Evolutionary conservation across 192 early-diverging fungal genomes (phyloP).

Genomic region (Coemansia sp.): DNA sequence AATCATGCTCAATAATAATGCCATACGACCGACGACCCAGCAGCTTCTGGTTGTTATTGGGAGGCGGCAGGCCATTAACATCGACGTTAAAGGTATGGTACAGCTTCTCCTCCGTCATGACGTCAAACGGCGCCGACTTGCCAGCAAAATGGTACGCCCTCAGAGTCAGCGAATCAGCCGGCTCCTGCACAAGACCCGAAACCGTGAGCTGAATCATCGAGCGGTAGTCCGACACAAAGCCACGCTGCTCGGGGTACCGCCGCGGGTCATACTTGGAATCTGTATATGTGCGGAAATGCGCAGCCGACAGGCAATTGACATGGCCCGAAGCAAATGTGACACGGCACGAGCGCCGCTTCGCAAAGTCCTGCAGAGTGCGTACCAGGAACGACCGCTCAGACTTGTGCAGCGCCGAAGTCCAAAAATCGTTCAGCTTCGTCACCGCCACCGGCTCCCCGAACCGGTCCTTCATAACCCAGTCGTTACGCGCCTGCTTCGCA

Average conservation of each 20-base stretch:
- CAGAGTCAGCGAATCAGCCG: constrained; percentile 65
- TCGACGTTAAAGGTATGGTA: constrained; percentile 68
- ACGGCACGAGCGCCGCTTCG: constrained; percentile 61
- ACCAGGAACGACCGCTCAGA: constrained; percentile 70
- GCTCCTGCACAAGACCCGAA: constrained; percentile 75
- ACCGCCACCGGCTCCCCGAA: constrained; percentile 78
- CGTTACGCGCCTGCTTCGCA: constrained; percentile 43
- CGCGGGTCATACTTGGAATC: constrained; percentile 44
- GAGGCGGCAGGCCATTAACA: constrained; percentile 57
- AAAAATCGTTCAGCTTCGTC: constrained; percentile 78
- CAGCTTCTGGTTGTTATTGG: constrained; percentile 57
- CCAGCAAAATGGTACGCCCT: constrained; percentile 61
- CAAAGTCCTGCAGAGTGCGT: constrained; percentile 65
- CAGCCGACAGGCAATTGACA: constrained; percentile 69
- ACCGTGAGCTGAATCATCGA: constrained; percentile 82
- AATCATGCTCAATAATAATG: constrained; percentile 49
- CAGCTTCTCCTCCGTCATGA: constrained; percentile 71
- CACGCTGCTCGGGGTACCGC: constrained; percentile 53
- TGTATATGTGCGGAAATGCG: constrained; percentile 60
- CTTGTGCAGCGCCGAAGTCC: constrained; percentile 64
- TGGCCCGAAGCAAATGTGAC: constrained; percentile 82
- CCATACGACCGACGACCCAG: constrained; percentile 63
- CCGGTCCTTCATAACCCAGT: constrained; percentile 55
- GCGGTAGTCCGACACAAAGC: constrained; percentile 62
- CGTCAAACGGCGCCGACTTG: constrained; percentile 59